Percentiles rank a stretch among this genome's conserved stretches.
Evolutionary conservation across 1,284 basidiomycete species (phyloP).

Genomic region (Coniophora puteana): DNA sequence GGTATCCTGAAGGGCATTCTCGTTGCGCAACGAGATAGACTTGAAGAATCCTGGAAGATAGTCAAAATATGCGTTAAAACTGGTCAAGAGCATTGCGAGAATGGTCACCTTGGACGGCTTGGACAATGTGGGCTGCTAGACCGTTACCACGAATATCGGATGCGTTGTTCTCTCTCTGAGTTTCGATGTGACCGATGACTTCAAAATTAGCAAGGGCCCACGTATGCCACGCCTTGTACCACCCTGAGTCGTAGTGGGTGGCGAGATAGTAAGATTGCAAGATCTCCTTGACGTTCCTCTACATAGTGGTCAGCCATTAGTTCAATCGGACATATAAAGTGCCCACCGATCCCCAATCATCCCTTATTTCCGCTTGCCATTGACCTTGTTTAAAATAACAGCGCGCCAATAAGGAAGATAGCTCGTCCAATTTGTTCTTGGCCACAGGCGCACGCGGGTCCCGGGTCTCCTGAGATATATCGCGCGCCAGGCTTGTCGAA

Average conservation of each 20-base stretch:
- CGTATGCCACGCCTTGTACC: slow-evolving; percentile 99
- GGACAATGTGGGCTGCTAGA: slow-evolving; percentile 86
- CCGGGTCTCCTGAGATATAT: slow-evolving; percentile 62
- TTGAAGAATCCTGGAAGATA: slow-evolving; percentile 80
- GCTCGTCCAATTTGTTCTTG: slow-evolving; percentile 68
- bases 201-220: slow-evolving; percentile 98
- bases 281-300: slow-evolving; percentile 81
- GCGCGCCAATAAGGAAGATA: slow-evolving; percentile 87
- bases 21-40: slow-evolving; percentile 87
- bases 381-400: slow-evolving; percentile 97
- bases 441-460: slow-evolving; percentile 47
- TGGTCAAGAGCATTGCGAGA: not conserved
- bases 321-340: slow-evolving; percentile 4
- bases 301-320: slow-evolving; percentile 10
- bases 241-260: slow-evolving; percentile 88
- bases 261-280: slow-evolving; percentile 84
- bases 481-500: slow-evolving; percentile 70
- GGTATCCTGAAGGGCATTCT: slow-evolving; percentile 94
- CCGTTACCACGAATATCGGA: slow-evolving; percentile 69
- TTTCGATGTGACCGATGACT: slow-evolving; percentile 83
- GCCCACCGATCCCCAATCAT: slow-evolving; percentile 76
- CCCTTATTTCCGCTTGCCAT: slow-evolving; percentile 86
- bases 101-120: slow-evolving; percentile 82
- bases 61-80: slow-evolving; percentile 6
- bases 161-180: slow-evolving; percentile 54